Evolutionary conservation across 2,329 filamentous ascomycete genomes (phyloP).

Genomic region (Phaeosphaeria sp.): DNA sequence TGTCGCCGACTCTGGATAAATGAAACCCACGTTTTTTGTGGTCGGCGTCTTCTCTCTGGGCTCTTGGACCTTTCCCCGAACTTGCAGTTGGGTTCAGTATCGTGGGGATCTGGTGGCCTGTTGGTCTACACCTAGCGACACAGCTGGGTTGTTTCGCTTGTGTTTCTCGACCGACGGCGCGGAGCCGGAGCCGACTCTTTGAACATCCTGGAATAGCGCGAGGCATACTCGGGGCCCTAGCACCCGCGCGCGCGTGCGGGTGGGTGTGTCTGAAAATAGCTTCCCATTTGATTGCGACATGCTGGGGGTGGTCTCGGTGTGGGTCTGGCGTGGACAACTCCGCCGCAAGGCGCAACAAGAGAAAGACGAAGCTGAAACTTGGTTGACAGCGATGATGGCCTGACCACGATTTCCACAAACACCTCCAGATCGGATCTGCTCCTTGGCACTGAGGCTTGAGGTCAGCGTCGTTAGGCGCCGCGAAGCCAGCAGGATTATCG

Average conservation of each 20-base stretch:
- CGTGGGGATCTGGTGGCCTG: background rate
- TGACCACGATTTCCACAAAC: background rate
- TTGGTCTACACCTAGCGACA: background rate
- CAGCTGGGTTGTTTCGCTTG: background rate
- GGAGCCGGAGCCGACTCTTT: constrained; percentile 1
- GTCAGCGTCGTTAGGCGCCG: constrained; percentile 1
- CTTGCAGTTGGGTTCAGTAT: background rate
- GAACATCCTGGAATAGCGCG: constrained; percentile 2
- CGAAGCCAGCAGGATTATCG: constrained; percentile 5
- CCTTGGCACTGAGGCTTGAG: background rate
- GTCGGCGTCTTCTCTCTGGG: background rate
- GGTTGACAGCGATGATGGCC: background rate
- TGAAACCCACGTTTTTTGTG: constrained; percentile 15
- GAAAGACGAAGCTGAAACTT: background rate
- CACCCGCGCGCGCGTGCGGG: background rate
- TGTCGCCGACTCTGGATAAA: constrained; percentile 17
- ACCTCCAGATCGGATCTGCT: constrained; percentile 5
- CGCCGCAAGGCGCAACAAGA: background rate
- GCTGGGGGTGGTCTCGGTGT: background rate
- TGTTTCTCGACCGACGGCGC: constrained; percentile 5
- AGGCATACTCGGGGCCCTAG: constrained; percentile 3
- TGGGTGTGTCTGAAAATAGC: background rate
- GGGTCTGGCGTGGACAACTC: background rate
- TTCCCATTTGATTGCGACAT: background rate
- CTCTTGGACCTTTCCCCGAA: background rate